phyloP scores from a whole-genome alignment of 208 protist genomes.

The Crithidia brevicula region DNA sequence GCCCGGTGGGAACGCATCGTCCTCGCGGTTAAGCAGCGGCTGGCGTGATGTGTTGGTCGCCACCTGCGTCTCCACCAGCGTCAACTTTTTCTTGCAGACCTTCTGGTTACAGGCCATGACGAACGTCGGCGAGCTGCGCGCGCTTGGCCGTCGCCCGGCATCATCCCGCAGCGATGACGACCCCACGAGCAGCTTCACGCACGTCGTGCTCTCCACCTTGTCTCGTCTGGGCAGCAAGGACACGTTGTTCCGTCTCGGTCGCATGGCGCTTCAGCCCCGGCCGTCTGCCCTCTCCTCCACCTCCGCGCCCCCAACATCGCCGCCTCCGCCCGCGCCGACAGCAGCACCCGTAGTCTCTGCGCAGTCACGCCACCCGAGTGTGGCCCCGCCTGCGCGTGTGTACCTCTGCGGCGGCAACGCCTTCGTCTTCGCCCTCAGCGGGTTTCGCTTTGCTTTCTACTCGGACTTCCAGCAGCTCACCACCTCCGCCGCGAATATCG shows the following conservation, averaged over 20 bases:
- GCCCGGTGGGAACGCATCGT: neutral
- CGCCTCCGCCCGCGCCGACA: neutral
- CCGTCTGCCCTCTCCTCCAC: neutral
- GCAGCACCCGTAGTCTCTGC: neutral
- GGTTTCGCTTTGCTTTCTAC: slow-evolving; percentile 51
- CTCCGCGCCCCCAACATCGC: neutral
- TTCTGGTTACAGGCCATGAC: slow-evolving; percentile 31
- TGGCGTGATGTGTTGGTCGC: slow-evolving; percentile 34
- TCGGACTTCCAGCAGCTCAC: slow-evolving; percentile 36
- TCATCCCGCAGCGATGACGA: neutral
- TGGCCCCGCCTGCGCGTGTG: slow-evolving; percentile 11
- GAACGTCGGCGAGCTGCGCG: slow-evolving; percentile 24
- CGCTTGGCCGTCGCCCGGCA: neutral
- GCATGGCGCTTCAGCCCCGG: slow-evolving; percentile 18
- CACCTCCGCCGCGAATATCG: slow-evolving; percentile 32
- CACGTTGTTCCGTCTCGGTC: slow-evolving; percentile 19
- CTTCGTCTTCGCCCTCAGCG: slow-evolving; percentile 54
- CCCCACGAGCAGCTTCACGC: slow-evolving; percentile 6
- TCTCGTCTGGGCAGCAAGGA: slow-evolving; percentile 24
- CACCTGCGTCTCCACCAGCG: slow-evolving; percentile 25
- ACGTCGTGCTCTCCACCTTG: slow-evolving; percentile 17
- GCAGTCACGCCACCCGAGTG: neutral
- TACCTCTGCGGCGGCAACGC: slow-evolving; percentile 48
- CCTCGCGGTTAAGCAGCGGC: slow-evolving; percentile 14
- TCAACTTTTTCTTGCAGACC: slow-evolving; percentile 26